Evolutionary conservation across 352 stramenopile genomes (phyloP), one percentile per base, ranked within the genome.

Genomic region (Phytopythium chamaehyphon): DNA sequence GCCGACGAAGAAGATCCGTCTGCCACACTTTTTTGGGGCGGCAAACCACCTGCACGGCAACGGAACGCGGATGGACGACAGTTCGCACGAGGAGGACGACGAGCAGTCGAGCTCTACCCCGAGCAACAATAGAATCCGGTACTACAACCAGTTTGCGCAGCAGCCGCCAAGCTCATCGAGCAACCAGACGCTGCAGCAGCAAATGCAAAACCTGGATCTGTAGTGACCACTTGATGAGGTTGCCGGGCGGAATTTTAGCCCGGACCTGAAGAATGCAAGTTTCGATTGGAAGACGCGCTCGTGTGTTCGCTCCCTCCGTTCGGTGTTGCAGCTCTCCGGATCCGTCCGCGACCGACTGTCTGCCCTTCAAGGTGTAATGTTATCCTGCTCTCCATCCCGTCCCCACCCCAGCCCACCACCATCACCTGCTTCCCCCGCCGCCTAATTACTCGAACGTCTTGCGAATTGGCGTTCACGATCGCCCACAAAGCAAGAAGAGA

Each of bases 1-100:
- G 61, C 81, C 83, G 11, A 94, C 79, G 1, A 94, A 94, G 74
- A 94, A 94, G 66, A 90, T 94, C 24, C 81, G 83, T 1, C 52
- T 94, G 53, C 81, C 83, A 46, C 83, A 90, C 54, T 91, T 94
- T 54, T 94, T 94, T 47, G 73, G 78, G 36, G 69, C 72, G 37
- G 59, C 64, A 28, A 70, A 56, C 45, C 73, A 88, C 50, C 59
- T 80, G 24, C 71, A 83, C 6, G 62, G 28, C 10, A 77, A 54
- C 59, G 77, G 65, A 51, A 69, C 64, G 19, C 69, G 76, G n/a
- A 58, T 83, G 14, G 79, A 90, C 47, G 75, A 78, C 55, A 80
- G 68, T 33, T 55, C 61, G 16, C 68, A 79, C 56, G 79, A 88
- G 12, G 79, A 88, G 22, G 79, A 88, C 44, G 79, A 87, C 37